Evolutionary conservation across 208 protist genomes (phyloP).

Genomic region (Willaertia magna): DNA sequence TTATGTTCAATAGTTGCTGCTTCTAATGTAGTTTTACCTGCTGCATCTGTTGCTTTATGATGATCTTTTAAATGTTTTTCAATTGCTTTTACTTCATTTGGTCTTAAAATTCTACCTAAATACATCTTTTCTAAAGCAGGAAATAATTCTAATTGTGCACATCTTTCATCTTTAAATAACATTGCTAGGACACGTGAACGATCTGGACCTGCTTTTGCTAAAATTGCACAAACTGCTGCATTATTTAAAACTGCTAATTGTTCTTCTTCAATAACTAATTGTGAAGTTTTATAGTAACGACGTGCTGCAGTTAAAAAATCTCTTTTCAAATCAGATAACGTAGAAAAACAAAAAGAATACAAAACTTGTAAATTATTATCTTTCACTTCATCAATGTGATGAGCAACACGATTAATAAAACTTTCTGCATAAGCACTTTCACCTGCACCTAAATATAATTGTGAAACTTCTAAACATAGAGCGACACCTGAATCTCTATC

Average conservation of each 20-base stretch:
- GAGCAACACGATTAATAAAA: slow-evolving; percentile 51
- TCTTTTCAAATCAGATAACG: slow-evolving; percentile 60
- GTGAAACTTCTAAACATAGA: not conserved
- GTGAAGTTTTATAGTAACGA: slow-evolving; percentile 65
- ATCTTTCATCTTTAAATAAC: slow-evolving; percentile 60
- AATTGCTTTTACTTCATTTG: slow-evolving; percentile 34
- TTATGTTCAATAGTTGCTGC: slow-evolving; percentile 74
- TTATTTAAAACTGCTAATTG: slow-evolving; percentile 30
- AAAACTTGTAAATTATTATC: not conserved
- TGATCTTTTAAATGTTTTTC: slow-evolving; percentile 30
- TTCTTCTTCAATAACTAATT: slow-evolving; percentile 36
- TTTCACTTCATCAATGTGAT: slow-evolving; percentile 27
- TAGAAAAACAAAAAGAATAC: slow-evolving; percentile 38
- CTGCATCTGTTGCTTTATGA: slow-evolving; percentile 29
- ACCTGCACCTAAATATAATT: not conserved
- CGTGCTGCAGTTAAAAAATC: slow-evolving; percentile 66
- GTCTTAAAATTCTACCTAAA: slow-evolving; percentile 32
- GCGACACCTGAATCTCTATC: not conserved
- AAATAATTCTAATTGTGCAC: slow-evolving; percentile 28
- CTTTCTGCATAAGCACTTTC: slow-evolving; percentile 32
- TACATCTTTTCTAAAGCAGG: slow-evolving; percentile 8
- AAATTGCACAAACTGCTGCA: slow-evolving; percentile 65
- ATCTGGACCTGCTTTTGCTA: slow-evolving; percentile 61
- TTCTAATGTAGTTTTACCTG: slow-evolving; percentile 19
- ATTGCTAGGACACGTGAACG: slow-evolving; percentile 59